A percentile compares a stretch with the other conserved stretches of the same genome.
Conservation (phyloP, 495 filamentous ascomycete species). For the Pseudevernia furfuracea region DNA sequence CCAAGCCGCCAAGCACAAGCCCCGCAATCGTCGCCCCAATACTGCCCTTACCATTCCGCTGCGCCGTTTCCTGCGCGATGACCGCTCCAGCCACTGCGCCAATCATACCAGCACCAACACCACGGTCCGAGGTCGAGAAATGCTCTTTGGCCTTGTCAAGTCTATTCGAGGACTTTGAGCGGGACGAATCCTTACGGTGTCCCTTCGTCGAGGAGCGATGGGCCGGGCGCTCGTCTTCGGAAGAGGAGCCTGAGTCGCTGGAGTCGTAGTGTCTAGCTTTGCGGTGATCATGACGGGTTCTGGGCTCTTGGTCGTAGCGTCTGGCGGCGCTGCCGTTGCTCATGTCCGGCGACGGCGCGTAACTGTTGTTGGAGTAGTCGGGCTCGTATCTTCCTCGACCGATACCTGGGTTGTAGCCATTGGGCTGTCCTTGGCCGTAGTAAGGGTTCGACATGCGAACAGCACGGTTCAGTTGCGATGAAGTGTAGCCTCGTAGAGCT, state of each 20-base stretch:
- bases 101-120: conserved; percentile 2
- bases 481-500: not conserved
- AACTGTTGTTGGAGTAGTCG: not conserved
- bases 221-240: conserved; percentile 5
- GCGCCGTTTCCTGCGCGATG: conserved; percentile 8
- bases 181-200: not conserved
- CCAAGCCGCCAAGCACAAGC: conserved; percentile 8
- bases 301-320: conserved; percentile 1
- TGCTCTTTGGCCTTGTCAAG: conserved; percentile 3
- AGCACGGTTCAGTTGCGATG: not conserved
- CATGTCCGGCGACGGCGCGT: conserved; percentile 1
- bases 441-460: conserved; percentile 3
- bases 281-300: not conserved
- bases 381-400: not conserved
- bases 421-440: conserved; percentile 2
- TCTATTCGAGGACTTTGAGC: not conserved
- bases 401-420: not conserved
- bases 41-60: conserved; percentile 8
- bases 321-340: not conserved
- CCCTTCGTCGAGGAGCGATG: not conserved
- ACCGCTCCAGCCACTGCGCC: conserved; percentile 1
- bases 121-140: not conserved
- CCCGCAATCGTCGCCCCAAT: conserved; percentile 12
- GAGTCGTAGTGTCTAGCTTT: not conserved
- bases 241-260: not conserved